Evolutionary conservation across 768 basidiomycete species (phyloP), one percentile per base, ranked within the genome.

Genomic region (Trametes punicea): DNA sequence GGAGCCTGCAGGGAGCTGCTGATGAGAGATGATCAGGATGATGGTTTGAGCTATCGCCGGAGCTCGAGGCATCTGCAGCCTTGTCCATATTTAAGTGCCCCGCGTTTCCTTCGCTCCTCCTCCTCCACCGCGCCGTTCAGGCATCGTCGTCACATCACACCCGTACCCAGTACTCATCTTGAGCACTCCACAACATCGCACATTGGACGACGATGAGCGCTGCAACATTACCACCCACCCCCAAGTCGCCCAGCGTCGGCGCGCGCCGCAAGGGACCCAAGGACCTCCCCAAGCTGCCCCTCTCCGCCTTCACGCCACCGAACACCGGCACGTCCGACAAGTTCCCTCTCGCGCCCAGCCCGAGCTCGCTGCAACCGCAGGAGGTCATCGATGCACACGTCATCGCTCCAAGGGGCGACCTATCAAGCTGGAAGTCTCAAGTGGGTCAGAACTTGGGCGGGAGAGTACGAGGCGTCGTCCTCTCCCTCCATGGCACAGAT

Each of bases 261-360:
- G 63, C 71, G 11, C 81, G 84, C 61, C 83, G 85, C 64, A 89
- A 81, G 67, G 81, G 78, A 23, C 77, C 77, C 26, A 88, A 83
- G 67, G 74, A 80, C 20, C 81, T 84, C 4, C 91, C 90, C 7
- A 80, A 77, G 42, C 81, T 93, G 11, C 89, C 90, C 0, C 68
- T 84, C 23, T 90, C 89, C 10, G 90, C 83, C 0, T 93, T 93
- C 69, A 81, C 77, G 25, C 82, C 88, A 0, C 86, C 87, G 23
- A 87, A 80, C 70, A 76, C 85, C 4, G 83, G 84, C 49, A 80
- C 82, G 0, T 78, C 78, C 18, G 88, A 90, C 41, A 73, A 73
- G 1, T 90, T 90, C 66, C 87, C 84, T 2, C 60, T 88, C 9
- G 81, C 85, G 7, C 81, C 84, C 20, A 87, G 84, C 55, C 88